phyloP scores from a whole-genome alignment of 176 grass and related monocot species.

The Pharus latifolius region DNA sequence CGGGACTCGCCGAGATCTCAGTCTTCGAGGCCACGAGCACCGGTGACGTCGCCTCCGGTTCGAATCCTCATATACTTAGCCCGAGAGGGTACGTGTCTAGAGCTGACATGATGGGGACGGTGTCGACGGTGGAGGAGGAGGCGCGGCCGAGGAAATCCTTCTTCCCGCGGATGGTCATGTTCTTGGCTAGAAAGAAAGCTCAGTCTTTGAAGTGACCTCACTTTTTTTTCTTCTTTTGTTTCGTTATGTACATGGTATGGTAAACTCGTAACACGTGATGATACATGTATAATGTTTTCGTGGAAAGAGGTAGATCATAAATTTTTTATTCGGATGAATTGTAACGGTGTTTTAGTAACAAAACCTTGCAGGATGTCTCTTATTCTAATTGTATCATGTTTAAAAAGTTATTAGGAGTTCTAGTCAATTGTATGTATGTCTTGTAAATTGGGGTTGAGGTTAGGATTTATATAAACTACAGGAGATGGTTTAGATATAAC shows the following conservation, averaged over 20 bases:
- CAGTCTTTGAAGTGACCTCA: constrained; percentile 39
- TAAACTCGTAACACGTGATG: neutral
- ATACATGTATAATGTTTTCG: neutral
- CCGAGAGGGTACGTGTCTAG: constrained; percentile 37
- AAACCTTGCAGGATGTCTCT: too few species aligned
- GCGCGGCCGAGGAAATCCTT: constrained; percentile 32
- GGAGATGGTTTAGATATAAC: too few species aligned
- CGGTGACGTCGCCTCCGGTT: neutral
- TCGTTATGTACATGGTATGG: neutral
- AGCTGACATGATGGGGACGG: neutral
- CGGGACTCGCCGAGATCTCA: constrained; percentile 42
- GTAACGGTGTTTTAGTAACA: neutral
- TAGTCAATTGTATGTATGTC: too few species aligned
- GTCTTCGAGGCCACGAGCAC: neutral
- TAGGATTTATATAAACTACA: too few species aligned
- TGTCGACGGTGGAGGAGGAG: neutral
- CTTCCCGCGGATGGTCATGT: constrained; percentile 60
- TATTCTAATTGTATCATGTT: too few species aligned
- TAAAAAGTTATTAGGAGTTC: too few species aligned
- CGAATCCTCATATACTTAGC: constrained; percentile 33
- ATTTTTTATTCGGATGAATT: neutral
- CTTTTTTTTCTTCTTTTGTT: neutral
- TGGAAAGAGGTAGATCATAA: neutral
- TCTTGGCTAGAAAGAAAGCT: constrained; percentile 57
- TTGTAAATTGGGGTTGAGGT: too few species aligned